Evolutionary conservation across 1,284 basidiomycete species (phyloP).

Genomic region (Fomitopsis schrenkii): DNA sequence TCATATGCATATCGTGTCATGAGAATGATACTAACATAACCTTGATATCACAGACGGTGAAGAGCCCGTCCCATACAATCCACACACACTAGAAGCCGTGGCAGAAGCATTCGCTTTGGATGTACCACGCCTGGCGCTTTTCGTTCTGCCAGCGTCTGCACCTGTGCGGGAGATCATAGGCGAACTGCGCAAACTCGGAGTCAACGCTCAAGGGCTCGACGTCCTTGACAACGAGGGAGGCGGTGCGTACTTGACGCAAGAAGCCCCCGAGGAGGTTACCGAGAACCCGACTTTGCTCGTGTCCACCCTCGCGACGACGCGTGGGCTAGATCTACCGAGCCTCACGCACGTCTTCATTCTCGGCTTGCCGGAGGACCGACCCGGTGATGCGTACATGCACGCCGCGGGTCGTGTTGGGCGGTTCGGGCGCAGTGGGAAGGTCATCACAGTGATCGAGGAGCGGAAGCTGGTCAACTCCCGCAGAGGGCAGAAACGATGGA

Average conservation of each 20-base stretch:
- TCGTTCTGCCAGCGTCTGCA: constrained; percentile 59
- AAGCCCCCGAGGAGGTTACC: constrained; percentile 24
- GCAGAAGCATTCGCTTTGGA: constrained; percentile 68
- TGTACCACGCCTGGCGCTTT: constrained; percentile 60
- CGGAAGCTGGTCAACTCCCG: constrained; percentile 23
- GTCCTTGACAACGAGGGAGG: constrained; percentile 41
- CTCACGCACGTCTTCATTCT: constrained; percentile 73
- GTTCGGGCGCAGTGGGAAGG: constrained; percentile 60
- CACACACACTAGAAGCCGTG: constrained; percentile 58
- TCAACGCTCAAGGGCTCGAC: constrained; percentile 62
- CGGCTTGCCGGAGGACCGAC: constrained; percentile 50
- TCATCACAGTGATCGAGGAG: constrained; percentile 53
- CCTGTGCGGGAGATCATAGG: constrained; percentile 57
- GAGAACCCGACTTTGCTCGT: constrained; percentile 63
- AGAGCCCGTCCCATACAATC: constrained; percentile 49
- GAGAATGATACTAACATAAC: neutral
- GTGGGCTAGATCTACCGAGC: constrained; percentile 68
- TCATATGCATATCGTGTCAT: neutral
- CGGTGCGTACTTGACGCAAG: constrained; percentile 36
- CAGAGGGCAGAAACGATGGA: constrained; percentile 24
- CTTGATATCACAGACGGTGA: constrained; percentile 36
- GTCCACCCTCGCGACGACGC: constrained; percentile 59
- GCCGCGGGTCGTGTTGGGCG: constrained; percentile 73
- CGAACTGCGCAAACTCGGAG: constrained; percentile 60
- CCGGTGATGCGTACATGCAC: constrained; percentile 62